Percentiles rank a stretch among this genome's conserved stretches.
phyloP scores from a whole-genome alignment of 257 asterid species.

The Eustoma russellianum region DNA sequence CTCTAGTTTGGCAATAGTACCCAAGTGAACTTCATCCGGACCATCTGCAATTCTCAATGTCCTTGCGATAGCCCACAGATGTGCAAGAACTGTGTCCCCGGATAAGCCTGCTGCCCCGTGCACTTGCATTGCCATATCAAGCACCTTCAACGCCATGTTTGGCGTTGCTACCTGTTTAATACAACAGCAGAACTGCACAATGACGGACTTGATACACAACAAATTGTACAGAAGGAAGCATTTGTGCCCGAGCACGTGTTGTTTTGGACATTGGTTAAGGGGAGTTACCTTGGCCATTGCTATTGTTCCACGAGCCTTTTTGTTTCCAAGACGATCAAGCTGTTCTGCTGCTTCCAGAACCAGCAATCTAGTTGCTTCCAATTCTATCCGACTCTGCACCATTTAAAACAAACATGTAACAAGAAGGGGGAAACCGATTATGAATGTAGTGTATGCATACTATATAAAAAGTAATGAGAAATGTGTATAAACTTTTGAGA shows the following conservation, averaged over 20 bases:
- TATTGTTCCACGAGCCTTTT: constrained; percentile 63
- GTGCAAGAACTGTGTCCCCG: constrained; percentile 73
- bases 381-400: constrained; percentile 78
- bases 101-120: constrained; percentile 96
- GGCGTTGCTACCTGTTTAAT: constrained; percentile 79
- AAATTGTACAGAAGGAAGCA: no score
- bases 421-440: not conserved
- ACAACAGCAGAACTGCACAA: not conserved
- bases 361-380: constrained; percentile 70
- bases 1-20: constrained; percentile 77
- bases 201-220: no score
- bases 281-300: constrained; percentile 90
- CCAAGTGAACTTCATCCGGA: constrained; percentile 95
- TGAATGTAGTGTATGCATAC: no score
- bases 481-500: no score
- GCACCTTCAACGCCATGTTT: constrained; percentile 77
- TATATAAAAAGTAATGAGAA: no score
- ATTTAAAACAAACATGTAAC: not conserved
- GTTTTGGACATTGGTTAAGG: no score
- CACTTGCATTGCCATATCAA: constrained; percentile 94
- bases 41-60: constrained; percentile 92
- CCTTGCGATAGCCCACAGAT: constrained; percentile 86
- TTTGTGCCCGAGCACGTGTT: no score
- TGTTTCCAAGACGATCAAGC: constrained; percentile 81
- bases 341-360: constrained; percentile 96